Conservation (phyloP, 139 green algal genomes). For the Edaphochlamys debaryana region DNA sequence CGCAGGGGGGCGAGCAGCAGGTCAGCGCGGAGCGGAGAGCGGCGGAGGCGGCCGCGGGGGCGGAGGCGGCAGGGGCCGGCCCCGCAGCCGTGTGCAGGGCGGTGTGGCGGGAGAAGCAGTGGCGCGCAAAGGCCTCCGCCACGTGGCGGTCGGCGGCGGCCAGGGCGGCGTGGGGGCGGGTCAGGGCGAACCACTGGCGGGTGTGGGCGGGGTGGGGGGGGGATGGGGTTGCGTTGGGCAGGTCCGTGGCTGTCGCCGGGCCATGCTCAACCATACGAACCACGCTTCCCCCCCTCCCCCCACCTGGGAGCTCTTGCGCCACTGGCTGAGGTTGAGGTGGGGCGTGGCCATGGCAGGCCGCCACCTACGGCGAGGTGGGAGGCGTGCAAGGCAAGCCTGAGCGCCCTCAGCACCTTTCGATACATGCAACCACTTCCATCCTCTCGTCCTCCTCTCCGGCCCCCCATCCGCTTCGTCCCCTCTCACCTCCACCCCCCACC, state of each 20-base stretch:
- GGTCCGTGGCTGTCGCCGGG: no score
- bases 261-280: not conserved
- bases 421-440: no score
- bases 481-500: no score
- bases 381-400: no score
- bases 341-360: constrained; percentile 12
- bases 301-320: constrained; percentile 49
- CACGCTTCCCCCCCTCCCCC: not conserved
- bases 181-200: constrained; percentile 47
- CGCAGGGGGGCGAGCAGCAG: not conserved
- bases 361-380: not conserved
- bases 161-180: constrained; percentile 43
- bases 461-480: no score
- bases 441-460: no score
- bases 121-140: constrained; percentile 24
- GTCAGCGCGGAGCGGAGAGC: no score
- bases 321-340: constrained; percentile 14
- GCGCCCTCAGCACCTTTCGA: no score
- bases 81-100: constrained; percentile 7
- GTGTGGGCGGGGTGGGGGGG: not conserved
- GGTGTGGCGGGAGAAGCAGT: constrained; percentile 35
- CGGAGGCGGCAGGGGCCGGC: no score
- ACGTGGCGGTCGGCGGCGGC: constrained; percentile 44
- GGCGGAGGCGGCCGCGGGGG: no score
- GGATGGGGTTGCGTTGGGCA: not conserved